A percentile compares a stretch with the other conserved stretches of the same genome.
phyloP scores from a whole-genome alignment of 2,329 filamentous ascomycete genomes.

The Ustulina deusta region DNA sequence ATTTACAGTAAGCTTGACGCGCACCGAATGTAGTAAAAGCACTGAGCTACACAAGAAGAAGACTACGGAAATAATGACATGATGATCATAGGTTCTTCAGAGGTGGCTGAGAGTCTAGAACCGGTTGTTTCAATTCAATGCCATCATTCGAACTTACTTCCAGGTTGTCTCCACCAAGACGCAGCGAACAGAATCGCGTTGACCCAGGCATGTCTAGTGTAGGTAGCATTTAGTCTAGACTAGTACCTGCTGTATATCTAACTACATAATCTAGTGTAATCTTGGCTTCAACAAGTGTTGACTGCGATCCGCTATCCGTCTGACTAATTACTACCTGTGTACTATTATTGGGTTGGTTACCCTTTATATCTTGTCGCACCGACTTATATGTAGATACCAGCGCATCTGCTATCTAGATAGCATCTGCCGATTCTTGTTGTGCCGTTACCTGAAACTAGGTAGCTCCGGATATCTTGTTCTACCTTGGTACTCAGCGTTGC shows the following conservation, averaged over 20 bases:
- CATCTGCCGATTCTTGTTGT: conserved; percentile 20
- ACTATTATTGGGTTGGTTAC: not conserved
- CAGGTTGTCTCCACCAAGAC: conserved; percentile 26
- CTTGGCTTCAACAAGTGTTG: conserved; percentile 21
- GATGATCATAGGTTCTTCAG: conserved; percentile 3
- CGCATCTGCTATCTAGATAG: no score
- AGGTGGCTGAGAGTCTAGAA: conserved; percentile 21
- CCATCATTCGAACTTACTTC: conserved; percentile 24
- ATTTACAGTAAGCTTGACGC: not conserved
- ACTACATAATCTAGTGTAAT: not conserved
- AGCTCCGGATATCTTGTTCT: conserved; percentile 28
- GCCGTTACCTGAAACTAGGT: conserved; percentile 28
- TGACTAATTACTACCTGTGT: not conserved
- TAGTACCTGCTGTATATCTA: no score
- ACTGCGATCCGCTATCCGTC: not conserved
- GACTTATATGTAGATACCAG: not conserved
- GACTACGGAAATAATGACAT: conserved; percentile 22
- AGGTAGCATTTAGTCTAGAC: conserved; percentile 19
- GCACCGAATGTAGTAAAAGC: not conserved
- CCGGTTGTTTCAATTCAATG: conserved; percentile 20
- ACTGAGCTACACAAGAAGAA: not conserved
- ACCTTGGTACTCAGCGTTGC: conserved; percentile 22
- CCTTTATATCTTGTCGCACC: not conserved
- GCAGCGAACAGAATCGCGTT: conserved; percentile 16
- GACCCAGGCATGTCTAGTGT: no score